Evolutionary conservation across 1,284 basidiomycete genomes (phyloP), one percentile per base, ranked within the genome.

Genomic region (Dichomitus squalens): DNA sequence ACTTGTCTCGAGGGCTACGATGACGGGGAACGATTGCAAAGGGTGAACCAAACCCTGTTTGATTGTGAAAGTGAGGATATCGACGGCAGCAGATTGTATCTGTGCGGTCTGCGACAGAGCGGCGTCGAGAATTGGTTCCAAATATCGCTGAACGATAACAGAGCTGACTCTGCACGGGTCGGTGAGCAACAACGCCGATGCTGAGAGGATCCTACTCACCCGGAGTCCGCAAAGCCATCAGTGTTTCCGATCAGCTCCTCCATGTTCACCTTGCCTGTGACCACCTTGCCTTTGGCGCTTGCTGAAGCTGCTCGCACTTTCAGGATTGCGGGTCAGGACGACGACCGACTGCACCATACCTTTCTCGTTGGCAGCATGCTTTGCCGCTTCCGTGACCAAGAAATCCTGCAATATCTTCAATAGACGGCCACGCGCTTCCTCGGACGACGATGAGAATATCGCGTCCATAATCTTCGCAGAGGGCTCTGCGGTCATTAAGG

Each of bases 21-120:
- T 90, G 29, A 95, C 84, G 0, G 97, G 95, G 66, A 98, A 87
- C 39, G 93, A 96, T 87, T 92, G 88, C 4, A 98, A 81, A 0
- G 97, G 97, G 73, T 99, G 96, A 12, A 94, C 93, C 38, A 99
- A 80, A 1, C 97, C 97, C 74, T 98, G 96, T 69, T 91, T 93
- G 65, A 99, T 86, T 0, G 95, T 95, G 67, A 96, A 95, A 33
- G 85, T 89, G 48, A 99, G 74, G 38, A 99, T 92, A 64, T 98
- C 95, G 53, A 97, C 84, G 3, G 96, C 96, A 5, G 92, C 82
- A 6, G 83, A 80, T 70, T 98, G 96, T 44, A 93, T 87, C 41
- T 84, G 81, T 0, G 77, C 65, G 62, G 89, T 82, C 53, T 81
- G 80, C 1, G 92, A 92, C 27, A 94, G 73, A 0, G 93, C 91